Base-by-base conservation (phyloP, 257 asterid genomes). In the Nicotiana paniculata region DNA sequence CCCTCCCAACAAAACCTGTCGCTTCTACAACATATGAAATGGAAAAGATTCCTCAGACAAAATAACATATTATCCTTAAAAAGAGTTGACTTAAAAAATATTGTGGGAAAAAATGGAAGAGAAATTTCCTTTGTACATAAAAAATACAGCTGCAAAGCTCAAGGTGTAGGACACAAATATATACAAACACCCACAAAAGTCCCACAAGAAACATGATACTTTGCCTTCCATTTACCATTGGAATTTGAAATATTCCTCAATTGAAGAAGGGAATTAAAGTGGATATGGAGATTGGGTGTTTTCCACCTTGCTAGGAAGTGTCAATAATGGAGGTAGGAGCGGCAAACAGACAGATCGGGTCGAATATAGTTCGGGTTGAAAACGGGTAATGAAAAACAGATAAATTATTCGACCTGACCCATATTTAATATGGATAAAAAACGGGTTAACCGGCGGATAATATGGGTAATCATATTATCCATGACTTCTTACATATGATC, bases 131-230 rank as follows among this genome's bases (percentile, higher is more conserved):
- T 74, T 74, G 12, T 12, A 17, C 62, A 57, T 57, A 70, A 70
- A 70, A 11, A 16, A 70, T 21, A 21, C 5, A 43, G 1, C 43
- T 72, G 61, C 26, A 74, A 48, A 48, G 62, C 62, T 48, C 43
- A 74, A 3, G 62, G 9, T 46, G 62, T 74, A 74, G n/a, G 43
- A 48, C 39, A 26, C 39, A 24, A 26, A 24, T 7, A 72, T 48
- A 21, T 72, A 24, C 4, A 72, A 2, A 13, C 15, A 46, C 21
- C 64, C 24, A 1, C 15, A 74, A 30, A 48, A 69, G 33, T 39
- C n/a, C 58, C 11, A 70, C 77, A 70, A 39, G 58, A 70, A 74
- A 74, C 79, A 74, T 48, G 79, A 48, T 48, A 48, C 24, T 74
- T 74, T 74, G 63, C 43, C 63, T 75, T 75, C 9, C 79, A 75